A percentile compares a stretch with the other conserved stretches of the same genome.
phyloP scores from a whole-genome alignment of 306 rosid genomes.

The Cotoneaster glaucophyllus region DNA sequence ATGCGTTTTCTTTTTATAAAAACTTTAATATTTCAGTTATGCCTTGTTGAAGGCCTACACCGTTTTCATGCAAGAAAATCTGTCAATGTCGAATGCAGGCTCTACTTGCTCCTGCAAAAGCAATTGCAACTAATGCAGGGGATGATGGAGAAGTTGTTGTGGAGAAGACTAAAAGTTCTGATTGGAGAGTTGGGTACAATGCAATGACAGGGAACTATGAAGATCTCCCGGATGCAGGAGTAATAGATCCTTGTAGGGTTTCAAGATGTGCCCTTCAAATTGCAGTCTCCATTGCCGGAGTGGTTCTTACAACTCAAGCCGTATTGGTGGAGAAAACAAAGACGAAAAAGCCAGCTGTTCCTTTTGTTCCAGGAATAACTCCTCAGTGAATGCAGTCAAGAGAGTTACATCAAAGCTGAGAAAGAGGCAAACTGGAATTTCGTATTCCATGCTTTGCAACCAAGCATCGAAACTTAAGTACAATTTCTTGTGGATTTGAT shows the following conservation, averaged over 20 bases:
- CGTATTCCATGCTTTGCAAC: not conserved
- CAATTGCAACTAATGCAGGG: conserved; percentile 83
- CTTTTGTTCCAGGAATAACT: conserved; percentile 67
- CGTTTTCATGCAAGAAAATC: not conserved
- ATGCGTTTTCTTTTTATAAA: not conserved
- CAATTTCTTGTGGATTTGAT: conserved; percentile 2
- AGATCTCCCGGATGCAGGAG: conserved; percentile 82
- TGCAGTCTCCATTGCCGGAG: conserved; percentile 78
- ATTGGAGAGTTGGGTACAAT: conserved; percentile 81
- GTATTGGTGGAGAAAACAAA: conserved; percentile 67
- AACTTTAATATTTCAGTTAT: not conserved
- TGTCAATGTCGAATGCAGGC: conserved; percentile 52
- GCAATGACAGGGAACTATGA: conserved; percentile 74
- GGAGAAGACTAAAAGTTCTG: conserved; percentile 53
- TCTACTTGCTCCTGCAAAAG: conserved; percentile 77
- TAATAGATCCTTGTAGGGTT: conserved; percentile 85
- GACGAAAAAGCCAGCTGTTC: conserved; percentile 53
- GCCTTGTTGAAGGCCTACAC: conserved; percentile 7
- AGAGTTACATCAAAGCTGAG: conserved; percentile 2
- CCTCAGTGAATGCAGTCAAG: conserved; percentile 24
- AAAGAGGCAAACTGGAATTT: not conserved
- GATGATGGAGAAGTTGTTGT: conserved; percentile 80
- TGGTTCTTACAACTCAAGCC: conserved; percentile 83
- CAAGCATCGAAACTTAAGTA: not conserved
- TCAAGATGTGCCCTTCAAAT: conserved; percentile 87